Percentiles rank a stretch among this genome's conserved stretches.
These are phyloP conservation scores for Xylaria arbuscula DNA, from an alignment of 2,329 filamentous ascomycete genomes.

Conservation along the genomic window DNA sequence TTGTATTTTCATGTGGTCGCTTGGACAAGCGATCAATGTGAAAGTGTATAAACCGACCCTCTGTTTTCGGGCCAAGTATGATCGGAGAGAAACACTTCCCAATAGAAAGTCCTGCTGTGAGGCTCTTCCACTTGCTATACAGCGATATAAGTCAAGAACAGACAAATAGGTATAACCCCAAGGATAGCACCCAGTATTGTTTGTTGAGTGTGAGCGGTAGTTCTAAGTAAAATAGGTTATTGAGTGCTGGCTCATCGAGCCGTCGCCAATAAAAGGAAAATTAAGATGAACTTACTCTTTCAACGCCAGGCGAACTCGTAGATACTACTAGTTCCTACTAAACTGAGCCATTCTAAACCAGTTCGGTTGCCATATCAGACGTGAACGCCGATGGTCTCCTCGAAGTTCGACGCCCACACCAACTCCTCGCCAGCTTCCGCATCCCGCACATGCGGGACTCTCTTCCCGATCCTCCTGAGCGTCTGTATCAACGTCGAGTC, in stretches of 20 bases:
- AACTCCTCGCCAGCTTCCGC: conserved; percentile 42
- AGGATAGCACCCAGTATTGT: background rate
- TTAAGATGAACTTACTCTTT: conserved; percentile 11
- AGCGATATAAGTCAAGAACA: no score
- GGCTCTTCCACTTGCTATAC: no score
- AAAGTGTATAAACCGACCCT: no score
- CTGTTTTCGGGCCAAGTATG: no score
- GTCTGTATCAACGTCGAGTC: conserved; percentile 46
- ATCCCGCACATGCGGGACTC: conserved; percentile 47
- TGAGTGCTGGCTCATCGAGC: background rate
- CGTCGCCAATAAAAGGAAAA: background rate
- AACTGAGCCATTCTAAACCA: background rate
- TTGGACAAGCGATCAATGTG: no score
- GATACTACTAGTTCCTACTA: background rate
- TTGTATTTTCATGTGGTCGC: no score
- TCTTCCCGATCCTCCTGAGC: conserved; percentile 49
- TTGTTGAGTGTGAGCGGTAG: background rate
- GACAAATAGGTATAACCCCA: background rate
- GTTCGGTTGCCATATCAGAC: conserved; percentile 9
- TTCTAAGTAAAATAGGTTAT: background rate
- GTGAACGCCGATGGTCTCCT: conserved; percentile 44
- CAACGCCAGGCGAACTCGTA: background rate
- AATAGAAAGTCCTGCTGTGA: no score
- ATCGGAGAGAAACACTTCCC: no score
- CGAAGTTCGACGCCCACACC: conserved; percentile 48